Evolutionary conservation across 164 flowering plant genomes (phyloP).

Genomic region (Piper longum): DNA sequence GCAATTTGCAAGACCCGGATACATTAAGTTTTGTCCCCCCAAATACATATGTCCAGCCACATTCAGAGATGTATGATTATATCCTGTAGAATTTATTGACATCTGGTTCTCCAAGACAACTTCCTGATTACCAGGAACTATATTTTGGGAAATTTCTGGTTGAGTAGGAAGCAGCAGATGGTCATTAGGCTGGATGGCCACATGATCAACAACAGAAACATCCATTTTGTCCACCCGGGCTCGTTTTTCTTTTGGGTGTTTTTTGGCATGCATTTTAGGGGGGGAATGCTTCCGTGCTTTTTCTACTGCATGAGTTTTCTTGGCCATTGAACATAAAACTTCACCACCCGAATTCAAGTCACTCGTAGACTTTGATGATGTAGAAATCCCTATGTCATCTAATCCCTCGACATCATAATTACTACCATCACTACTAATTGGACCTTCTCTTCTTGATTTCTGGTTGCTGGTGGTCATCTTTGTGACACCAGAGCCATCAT

Average conservation of each 20-base stretch:
- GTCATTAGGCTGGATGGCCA: constrained; percentile 12
- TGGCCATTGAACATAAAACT: constrained; percentile 1
- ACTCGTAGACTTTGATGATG: constrained; percentile 59
- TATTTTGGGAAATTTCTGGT: constrained; percentile 17
- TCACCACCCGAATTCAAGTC: constrained; percentile 15
- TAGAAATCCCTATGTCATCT: constrained; percentile 35
- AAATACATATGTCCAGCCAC: constrained; percentile 26
- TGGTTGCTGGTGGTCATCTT: constrained; percentile 23
- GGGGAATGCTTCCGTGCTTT: constrained; percentile 6
- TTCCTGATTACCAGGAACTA: constrained; percentile 19
- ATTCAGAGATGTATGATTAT: constrained; percentile 18
- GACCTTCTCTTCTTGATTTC: constrained; percentile 25
- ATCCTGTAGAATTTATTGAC: constrained; percentile 16
- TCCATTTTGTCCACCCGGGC: constrained; percentile 19
- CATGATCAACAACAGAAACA: constrained; percentile 30
- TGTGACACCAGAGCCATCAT: constrained; percentile 44
- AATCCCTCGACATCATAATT: constrained; percentile 60
- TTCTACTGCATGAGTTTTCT: background rate
- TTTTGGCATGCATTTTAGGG: constrained; percentile 20
- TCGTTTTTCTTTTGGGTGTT: constrained; percentile 24
- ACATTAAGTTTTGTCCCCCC: constrained; percentile 28
- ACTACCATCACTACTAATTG: constrained; percentile 36
- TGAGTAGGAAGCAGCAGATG: constrained; percentile 14
- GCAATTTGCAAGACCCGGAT: constrained; percentile 22
- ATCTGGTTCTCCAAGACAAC: constrained; percentile 15